Evolutionary conservation across 1,284 basidiomycete genomes (phyloP).

Genomic region (Ustilago shanxiensis): DNA sequence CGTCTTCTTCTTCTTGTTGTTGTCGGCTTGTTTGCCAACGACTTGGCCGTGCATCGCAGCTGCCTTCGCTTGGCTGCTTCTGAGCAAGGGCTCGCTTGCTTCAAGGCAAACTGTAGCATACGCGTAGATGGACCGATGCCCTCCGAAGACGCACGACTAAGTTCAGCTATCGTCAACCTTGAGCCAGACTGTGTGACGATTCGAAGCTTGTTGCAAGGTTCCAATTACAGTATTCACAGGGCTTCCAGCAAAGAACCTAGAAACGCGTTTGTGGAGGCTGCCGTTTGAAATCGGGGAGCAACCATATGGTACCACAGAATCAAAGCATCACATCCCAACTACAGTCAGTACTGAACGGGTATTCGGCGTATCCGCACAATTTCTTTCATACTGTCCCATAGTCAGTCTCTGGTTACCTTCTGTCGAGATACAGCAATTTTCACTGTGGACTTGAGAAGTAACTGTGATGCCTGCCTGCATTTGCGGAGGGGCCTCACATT

Average conservation of each 20-base stretch:
- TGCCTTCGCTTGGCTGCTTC: neutral
- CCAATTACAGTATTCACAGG: too few relatives aligned
- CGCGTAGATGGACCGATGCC: too few relatives aligned
- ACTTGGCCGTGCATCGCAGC: too few relatives aligned
- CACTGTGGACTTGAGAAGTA: too few relatives aligned
- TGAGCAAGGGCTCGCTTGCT: too few relatives aligned
- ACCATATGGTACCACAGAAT: neutral
- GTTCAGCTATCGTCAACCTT: neutral
- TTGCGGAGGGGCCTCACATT: neutral
- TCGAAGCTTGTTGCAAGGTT: too few relatives aligned
- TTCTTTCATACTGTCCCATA: neutral
- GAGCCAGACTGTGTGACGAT: neutral
- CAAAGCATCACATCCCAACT: neutral
- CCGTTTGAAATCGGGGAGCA: neutral
- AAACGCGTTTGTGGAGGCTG: slow-evolving; percentile 2
- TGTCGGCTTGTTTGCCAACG: neutral
- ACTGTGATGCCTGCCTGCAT: too few relatives aligned
- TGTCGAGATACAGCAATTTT: too few relatives aligned
- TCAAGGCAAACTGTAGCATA: too few relatives aligned
- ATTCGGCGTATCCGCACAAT: neutral
- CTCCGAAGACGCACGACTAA: neutral
- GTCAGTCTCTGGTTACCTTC: too few relatives aligned
- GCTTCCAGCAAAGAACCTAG: neutral
- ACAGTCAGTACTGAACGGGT: too few relatives aligned
- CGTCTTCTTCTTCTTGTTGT: neutral